Base-by-base conservation (phyloP, 371 early-diverging fungal species). In the Mortierella sp. region DNA sequence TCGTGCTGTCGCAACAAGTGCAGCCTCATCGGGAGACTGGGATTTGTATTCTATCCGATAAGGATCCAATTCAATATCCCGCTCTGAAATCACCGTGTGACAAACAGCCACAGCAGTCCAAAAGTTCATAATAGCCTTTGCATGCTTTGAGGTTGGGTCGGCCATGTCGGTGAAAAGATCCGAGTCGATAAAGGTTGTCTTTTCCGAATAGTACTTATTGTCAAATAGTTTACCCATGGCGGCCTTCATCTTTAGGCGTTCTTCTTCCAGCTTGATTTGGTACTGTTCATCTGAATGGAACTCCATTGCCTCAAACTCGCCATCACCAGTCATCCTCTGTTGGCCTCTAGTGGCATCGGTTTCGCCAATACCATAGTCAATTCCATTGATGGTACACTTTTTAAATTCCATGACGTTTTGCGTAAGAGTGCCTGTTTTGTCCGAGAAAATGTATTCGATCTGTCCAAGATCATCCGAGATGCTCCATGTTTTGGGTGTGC, bases 361-460 rank as follows among this genome's bases (percentile, higher is more conserved):
- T 59, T 83, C 84, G 30, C 84, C 90, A 4, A 89, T 60, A 63
- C 95, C 95, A 65, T 95, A 96, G 0, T 92, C 86, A 37, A 88
- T 82, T 11, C 97, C 96, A 47, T 91, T 88, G 66, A 97, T 94
- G 0, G 94, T 91, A 74, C 96, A 96, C 70, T 92, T 93, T 72
- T 90, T 89, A 68, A 96, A 93, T 68, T 89, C 87, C 99, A 97
- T 98, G n/a, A 94, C 87, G 83, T 98, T 98, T 73, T 95, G 92
- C 0, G 99, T 98, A 46, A 98, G 82, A 4, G 99, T 98, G 15
- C 99, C 99, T 4, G 99, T 98, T 64, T 99, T 99, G 85, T 99
- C 99, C 18, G 94, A 93, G 67, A 99, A 94, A 16, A 99, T 89
- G 84, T 96, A 98, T 70, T 97, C 94, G 66, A 99, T 94, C 77